phyloP scores from a whole-genome alignment of 2,329 filamentous ascomycete genomes.

The Sporothrix protearum region DNA sequence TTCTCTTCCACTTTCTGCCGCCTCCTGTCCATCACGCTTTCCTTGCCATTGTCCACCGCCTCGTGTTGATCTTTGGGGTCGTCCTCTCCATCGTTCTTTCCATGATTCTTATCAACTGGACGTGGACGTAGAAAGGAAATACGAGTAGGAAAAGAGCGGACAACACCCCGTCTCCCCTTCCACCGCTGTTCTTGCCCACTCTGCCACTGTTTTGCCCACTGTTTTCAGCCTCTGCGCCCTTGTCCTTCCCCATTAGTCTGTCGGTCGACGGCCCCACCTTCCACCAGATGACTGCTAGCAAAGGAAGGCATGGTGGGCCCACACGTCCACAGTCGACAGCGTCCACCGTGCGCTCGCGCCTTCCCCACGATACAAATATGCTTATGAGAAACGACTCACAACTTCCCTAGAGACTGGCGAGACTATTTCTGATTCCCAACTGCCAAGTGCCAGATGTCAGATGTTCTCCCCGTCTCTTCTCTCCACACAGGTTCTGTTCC shows the following conservation, averaged over 20 bases:
- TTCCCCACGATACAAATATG: background rate
- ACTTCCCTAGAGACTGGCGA: background rate
- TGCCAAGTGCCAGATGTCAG: no score
- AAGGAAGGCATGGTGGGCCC: background rate
- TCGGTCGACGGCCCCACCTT: slow-evolving; percentile 4
- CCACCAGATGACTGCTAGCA: background rate
- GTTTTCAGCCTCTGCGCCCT: no score
- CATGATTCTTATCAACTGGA: slow-evolving; percentile 7
- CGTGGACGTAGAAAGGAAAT: background rate
- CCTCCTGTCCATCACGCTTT: background rate
- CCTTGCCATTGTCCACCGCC: background rate
- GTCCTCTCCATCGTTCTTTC: background rate
- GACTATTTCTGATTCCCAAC: background rate
- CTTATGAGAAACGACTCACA: background rate
- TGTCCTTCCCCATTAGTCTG: background rate
- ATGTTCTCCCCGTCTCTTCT: background rate
- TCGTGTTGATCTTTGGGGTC: background rate
- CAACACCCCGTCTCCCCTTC: slow-evolving; percentile 11
- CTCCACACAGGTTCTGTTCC: background rate
- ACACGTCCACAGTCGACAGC: background rate
- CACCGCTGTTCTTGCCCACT: background rate
- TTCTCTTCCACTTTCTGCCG: background rate
- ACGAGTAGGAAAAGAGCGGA: slow-evolving; percentile 8
- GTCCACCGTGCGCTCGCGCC: slow-evolving; percentile 3
- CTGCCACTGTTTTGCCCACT: background rate